A percentile compares a stretch with the other conserved stretches of the same genome.
Evolutionary conservation across 2,329 filamentous ascomycete genomes (phyloP).

Genomic region (Clonostachys rosea): DNA sequence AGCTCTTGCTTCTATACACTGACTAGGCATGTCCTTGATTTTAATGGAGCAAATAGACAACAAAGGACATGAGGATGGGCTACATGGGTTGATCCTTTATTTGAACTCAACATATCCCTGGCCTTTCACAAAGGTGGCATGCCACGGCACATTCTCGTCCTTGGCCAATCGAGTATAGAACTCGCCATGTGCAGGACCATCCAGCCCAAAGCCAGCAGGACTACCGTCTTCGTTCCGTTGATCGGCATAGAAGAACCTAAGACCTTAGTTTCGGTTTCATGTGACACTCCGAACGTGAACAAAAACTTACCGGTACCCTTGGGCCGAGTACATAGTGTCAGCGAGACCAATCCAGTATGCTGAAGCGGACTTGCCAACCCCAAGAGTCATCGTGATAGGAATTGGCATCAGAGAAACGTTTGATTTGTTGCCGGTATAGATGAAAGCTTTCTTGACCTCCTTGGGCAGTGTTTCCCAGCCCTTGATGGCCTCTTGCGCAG

Average conservation of each 20-base stretch:
- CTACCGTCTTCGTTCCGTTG: conserved; percentile 34
- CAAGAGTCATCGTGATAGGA: conserved; percentile 5
- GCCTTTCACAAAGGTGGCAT: conserved; percentile 34
- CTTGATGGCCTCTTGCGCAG: conserved; percentile 29
- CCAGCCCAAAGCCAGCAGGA: conserved; percentile 13
- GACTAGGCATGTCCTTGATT: too few relatives aligned
- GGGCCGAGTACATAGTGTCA: neutral
- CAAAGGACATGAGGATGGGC: too few relatives aligned
- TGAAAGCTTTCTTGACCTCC: neutral
- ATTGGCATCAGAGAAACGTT: neutral
- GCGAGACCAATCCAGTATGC: neutral
- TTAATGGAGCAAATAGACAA: too few relatives aligned
- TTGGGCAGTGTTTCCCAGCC: conserved; percentile 25
- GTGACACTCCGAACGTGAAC: neutral
- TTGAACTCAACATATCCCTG: conserved; percentile 29
- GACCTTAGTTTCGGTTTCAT: neutral
- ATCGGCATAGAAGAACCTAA: conserved; percentile 42
- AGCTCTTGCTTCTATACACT: too few relatives aligned
- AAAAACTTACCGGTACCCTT: neutral
- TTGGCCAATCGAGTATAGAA: conserved; percentile 34
- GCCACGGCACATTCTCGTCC: conserved; percentile 34
- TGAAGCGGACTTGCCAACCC: neutral
- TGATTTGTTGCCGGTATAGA: neutral
- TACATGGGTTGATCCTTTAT: neutral
- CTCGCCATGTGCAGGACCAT: conserved; percentile 31